Conservation (phyloP, 78 protist genomes). For the Chrysochromulina parva region DNA sequence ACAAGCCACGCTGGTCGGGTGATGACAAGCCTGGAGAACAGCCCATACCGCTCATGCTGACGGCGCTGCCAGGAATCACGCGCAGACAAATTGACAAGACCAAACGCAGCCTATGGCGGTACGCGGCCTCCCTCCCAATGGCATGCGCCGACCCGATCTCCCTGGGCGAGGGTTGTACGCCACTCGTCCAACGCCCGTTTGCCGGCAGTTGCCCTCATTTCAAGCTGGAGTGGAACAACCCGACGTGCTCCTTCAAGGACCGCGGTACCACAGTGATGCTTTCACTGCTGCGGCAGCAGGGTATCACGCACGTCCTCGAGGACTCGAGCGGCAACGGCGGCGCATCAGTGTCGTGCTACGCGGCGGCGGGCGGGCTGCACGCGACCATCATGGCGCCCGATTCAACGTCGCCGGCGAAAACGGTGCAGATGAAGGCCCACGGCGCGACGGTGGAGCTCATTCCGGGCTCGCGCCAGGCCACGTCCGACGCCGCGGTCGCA, state of each 20-base stretch:
- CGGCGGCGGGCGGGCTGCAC: not conserved
- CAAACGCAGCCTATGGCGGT: not conserved
- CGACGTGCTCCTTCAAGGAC: constrained; percentile 35
- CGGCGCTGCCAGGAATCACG: not conserved
- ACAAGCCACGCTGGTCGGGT: no score
- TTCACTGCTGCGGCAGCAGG: not conserved
- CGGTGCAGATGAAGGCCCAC: not conserved
- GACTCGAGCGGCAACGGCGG: constrained; percentile 32
- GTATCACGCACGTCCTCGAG: not conserved
- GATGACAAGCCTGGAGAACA: not conserved
- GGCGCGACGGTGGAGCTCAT: not conserved
- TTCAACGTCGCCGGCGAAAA: not conserved
- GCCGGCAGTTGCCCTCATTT: not conserved
- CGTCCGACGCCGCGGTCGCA: constrained; percentile 4
- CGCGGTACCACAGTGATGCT: constrained; percentile 16
- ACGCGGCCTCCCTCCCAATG: not conserved
- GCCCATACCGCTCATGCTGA: constrained; percentile 13
- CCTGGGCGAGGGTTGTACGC: constrained; percentile 32
- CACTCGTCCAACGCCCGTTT: not conserved
- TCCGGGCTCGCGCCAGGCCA: constrained; percentile 12
- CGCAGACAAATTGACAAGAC: not conserved
- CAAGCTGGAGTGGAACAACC: constrained; percentile 10
- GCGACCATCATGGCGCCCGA: not conserved
- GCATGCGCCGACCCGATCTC: not conserved
- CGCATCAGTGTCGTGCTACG: not conserved